Conservation (phyloP, 495 filamentous ascomycete genomes). For the Bombardia bombarda region DNA sequence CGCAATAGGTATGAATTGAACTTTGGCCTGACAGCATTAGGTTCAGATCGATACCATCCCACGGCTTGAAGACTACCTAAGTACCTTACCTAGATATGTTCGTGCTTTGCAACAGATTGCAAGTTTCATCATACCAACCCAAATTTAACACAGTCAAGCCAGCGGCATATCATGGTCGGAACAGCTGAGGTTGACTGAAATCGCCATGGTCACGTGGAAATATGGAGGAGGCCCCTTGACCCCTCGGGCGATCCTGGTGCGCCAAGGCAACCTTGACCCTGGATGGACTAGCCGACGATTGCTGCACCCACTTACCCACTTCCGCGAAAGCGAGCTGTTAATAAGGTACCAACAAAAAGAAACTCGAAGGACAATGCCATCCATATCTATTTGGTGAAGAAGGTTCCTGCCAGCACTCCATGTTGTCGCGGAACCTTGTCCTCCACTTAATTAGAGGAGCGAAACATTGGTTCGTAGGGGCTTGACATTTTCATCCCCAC, state of each 20-base stretch:
- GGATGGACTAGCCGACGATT: background rate
- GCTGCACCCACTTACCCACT: background rate
- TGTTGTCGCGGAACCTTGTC: background rate
- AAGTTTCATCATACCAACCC: background rate
- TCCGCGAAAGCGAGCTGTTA: background rate
- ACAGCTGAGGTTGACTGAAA: no score
- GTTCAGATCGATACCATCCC: no score
- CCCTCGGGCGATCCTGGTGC: background rate
- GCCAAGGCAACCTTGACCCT: background rate
- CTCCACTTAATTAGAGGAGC: background rate
- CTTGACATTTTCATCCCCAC: background rate
- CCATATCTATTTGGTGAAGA: background rate
- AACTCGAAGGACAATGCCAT: background rate
- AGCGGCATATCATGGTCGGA: background rate
- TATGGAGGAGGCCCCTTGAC: no score
- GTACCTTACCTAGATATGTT: background rate
- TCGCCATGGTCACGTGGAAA: background rate
- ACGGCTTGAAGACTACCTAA: no score
- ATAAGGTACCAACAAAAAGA: background rate
- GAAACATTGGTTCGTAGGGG: background rate
- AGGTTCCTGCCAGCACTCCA: background rate
- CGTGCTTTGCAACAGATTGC: background rate
- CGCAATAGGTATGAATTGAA: no score
- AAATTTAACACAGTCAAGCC: background rate
- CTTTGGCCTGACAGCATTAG: no score